Evolutionary conservation across 2,329 filamentous ascomycete species (phyloP).

Genomic region (Herpotrichia juniperi): DNA sequence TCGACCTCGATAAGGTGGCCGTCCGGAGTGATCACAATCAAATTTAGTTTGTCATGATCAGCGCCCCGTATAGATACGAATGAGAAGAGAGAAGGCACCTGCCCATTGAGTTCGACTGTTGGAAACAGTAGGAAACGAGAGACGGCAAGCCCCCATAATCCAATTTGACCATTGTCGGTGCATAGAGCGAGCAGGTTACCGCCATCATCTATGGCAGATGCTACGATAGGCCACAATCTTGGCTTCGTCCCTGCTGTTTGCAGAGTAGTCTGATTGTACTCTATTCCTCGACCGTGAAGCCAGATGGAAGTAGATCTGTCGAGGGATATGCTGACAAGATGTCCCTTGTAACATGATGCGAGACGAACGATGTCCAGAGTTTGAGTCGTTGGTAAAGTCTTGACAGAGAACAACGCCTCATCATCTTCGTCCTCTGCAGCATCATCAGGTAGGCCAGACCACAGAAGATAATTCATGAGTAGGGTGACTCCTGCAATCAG

Average conservation of each 20-base stretch:
- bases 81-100: conserved; percentile 70
- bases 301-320: conserved; percentile 73
- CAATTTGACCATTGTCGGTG: conserved; percentile 62
- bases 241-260: conserved; percentile 42
- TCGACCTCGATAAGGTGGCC: conserved; percentile 67
- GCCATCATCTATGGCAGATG: conserved; percentile 68
- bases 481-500: conserved; percentile 69
- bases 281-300: conserved; percentile 43
- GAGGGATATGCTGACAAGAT: conserved; percentile 72
- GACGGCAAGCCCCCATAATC: conserved; percentile 68
- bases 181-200: conserved; percentile 72
- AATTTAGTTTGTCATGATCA: conserved; percentile 41
- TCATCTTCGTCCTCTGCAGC: conserved; percentile 56
- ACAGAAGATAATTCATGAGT: conserved; percentile 76
- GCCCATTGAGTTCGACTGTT: conserved; percentile 60
- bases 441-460: conserved; percentile 61
- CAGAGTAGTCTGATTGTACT: conserved; percentile 36
- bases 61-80: conserved; percentile 40
- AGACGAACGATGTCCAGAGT: conserved; percentile 72
- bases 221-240: conserved; percentile 56
- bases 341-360: conserved; percentile 65
- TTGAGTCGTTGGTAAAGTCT: conserved; percentile 68
- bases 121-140: conserved; percentile 62
- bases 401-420: conserved; percentile 63
- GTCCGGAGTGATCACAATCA: conserved; percentile 69